Percentiles rank a stretch among this genome's conserved stretches.
These are phyloP conservation scores for Arabis alpina DNA, from an alignment of 345 rosid species.

Conservation along the genomic window DNA sequence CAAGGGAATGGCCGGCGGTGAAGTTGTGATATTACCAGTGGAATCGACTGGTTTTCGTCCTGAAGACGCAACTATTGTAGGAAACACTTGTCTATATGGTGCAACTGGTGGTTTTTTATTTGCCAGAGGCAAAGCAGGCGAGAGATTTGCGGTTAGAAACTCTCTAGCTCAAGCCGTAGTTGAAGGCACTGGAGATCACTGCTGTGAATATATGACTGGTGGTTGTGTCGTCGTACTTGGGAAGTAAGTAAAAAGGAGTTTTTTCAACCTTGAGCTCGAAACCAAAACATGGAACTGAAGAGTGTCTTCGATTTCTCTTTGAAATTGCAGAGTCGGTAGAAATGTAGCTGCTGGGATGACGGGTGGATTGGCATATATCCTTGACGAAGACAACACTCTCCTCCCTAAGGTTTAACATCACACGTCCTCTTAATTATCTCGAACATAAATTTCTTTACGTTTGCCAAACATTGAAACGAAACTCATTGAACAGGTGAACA, in stretches of 20 bases:
- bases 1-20: conserved; percentile 99
- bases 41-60: conserved; percentile 79
- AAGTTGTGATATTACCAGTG: conserved; percentile 80
- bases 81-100: conserved; percentile 96
- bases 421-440: neutral
- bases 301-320: neutral
- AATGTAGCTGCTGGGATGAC: conserved; percentile 99
- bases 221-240: conserved; percentile 97
- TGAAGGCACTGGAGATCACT: conserved; percentile 99
- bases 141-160: conserved; percentile 97
- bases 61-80: conserved; percentile 94
- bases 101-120: conserved; percentile 97
- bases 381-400: conserved; percentile 85
- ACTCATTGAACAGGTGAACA: conserved; percentile 64
- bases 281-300: conserved; percentile 3
- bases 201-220: conserved; percentile 99
- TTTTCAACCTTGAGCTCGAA: neutral
- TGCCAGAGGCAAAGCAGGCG: conserved; percentile 96
- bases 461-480: conserved; percentile 10
- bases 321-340: conserved; percentile 86
- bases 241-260: conserved; percentile 63
- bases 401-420: conserved; percentile 75
- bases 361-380: conserved; percentile 91
- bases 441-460: neutral
- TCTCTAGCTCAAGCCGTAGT: conserved; percentile 96